Conservation (phyloP, 768 basidiomycete genomes). For the Leccinum subtestaceum region DNA sequence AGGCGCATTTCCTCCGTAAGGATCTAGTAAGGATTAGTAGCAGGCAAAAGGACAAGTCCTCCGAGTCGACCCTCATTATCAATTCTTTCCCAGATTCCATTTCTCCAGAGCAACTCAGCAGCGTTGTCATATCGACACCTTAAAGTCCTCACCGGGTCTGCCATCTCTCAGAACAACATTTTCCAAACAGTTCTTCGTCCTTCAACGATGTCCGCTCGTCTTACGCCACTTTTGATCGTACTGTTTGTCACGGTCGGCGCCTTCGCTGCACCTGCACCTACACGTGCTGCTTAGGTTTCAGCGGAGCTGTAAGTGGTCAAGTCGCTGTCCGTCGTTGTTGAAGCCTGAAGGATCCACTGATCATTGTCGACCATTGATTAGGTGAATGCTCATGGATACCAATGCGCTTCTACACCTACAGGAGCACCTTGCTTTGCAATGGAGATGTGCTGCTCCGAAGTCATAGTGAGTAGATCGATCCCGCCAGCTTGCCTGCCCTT, state of each 20-base stretch:
- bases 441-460: neutral
- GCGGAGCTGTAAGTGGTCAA: neutral
- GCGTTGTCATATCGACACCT: too few species aligned
- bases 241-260: neutral
- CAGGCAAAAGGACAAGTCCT: too few species aligned
- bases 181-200: neutral
- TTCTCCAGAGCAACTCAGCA: too few species aligned
- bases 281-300: neutral
- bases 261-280: neutral
- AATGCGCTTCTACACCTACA: neutral
- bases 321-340: too few species aligned
- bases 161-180: too few species aligned
- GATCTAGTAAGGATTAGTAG: too few species aligned
- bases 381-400: neutral
- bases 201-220: neutral
- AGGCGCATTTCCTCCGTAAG: too few species aligned
- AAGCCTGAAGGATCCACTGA: neutral
- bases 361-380: neutral
- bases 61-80: too few species aligned
- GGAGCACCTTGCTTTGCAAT: too few species aligned
- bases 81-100: too few species aligned
- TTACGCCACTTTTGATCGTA: neutral
- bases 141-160: too few species aligned
- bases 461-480: conserved; percentile 1
- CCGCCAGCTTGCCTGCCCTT: neutral